phyloP scores from a whole-genome alignment of 495 filamentous ascomycete species.

The Penicillium atrosanguineum region DNA sequence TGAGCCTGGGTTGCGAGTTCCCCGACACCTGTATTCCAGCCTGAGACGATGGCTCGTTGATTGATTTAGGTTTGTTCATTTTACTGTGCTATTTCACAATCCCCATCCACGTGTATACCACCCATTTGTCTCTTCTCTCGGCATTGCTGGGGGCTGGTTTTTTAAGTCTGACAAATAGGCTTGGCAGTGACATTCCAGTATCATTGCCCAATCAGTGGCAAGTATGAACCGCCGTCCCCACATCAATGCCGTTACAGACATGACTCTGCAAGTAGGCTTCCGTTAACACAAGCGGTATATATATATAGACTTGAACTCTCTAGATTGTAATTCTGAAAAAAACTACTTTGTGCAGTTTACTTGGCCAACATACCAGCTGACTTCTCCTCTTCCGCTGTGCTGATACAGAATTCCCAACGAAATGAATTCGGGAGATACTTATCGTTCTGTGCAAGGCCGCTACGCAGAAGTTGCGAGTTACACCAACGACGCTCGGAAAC shows the following conservation, averaged over 20 bases:
- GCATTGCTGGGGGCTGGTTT: not conserved
- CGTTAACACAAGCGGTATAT: not conserved
- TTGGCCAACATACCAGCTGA: not conserved
- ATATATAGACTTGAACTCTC: constrained; percentile 1
- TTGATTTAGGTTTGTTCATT: too few species aligned
- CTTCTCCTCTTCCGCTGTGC: not conserved
- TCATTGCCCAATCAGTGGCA: not conserved
- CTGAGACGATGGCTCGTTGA: too few species aligned
- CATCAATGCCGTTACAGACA: not conserved
- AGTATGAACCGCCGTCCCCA: not conserved
- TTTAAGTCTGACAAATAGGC: constrained; percentile 1
- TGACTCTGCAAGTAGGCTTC: not conserved
- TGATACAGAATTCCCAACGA: not conserved
- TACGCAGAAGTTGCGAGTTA: constrained; percentile 6
- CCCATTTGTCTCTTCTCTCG: not conserved
- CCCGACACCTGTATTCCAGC: too few species aligned
- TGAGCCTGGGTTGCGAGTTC: too few species aligned
- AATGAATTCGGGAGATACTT: constrained; percentile 6
- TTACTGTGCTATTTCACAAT: too few species aligned
- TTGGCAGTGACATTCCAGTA: constrained; percentile 1
- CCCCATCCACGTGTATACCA: not conserved
- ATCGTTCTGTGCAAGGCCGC: constrained; percentile 7
- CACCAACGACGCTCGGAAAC: not conserved
- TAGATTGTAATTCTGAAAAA: not conserved
- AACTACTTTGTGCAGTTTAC: not conserved